A percentile compares a stretch with the other conserved stretches of the same genome.
These are phyloP conservation scores for Cytospora leucostoma DNA, from an alignment of 2,329 filamentous ascomycete genomes.

Conservation along the genomic window DNA sequence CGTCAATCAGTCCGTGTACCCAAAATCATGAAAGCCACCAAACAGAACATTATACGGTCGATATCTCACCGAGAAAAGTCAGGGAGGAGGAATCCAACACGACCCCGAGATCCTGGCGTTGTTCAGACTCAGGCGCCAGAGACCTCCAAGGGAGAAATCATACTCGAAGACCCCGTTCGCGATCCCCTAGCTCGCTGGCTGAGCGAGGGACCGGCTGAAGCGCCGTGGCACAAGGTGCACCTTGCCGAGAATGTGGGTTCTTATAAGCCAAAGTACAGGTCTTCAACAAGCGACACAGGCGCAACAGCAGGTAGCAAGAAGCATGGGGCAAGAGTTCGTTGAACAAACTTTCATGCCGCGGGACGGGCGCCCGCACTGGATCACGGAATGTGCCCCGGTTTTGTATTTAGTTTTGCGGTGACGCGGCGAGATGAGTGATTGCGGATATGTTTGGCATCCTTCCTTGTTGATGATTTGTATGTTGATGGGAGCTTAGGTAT, in stretches of 20 bases:
- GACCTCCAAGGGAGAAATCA: not conserved
- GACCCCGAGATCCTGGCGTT: too few species aligned
- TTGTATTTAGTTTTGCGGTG: too few species aligned
- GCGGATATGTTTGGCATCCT: too few species aligned
- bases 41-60: too few species aligned
- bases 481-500: not conserved
- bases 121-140: not conserved
- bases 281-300: slow-evolving; percentile 7
- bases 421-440: not conserved
- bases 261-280: not conserved
- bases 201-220: not conserved
- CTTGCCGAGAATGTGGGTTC: not conserved
- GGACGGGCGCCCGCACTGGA: not conserved
- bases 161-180: not conserved
- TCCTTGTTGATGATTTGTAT: not conserved
- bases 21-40: too few species aligned
- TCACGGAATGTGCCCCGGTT: not conserved
- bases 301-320: not conserved
- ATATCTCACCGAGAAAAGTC: too few species aligned
- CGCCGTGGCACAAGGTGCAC: slow-evolving; percentile 6
- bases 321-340: not conserved
- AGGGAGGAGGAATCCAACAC: not conserved
- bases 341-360: not conserved
- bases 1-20: too few species aligned
- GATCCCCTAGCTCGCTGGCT: slow-evolving; percentile 13